These are phyloP conservation scores for Gnomoniopsis sp. DNA, from an alignment of 2,329 filamentous ascomycete genomes.

Conservation along the genomic window DNA sequence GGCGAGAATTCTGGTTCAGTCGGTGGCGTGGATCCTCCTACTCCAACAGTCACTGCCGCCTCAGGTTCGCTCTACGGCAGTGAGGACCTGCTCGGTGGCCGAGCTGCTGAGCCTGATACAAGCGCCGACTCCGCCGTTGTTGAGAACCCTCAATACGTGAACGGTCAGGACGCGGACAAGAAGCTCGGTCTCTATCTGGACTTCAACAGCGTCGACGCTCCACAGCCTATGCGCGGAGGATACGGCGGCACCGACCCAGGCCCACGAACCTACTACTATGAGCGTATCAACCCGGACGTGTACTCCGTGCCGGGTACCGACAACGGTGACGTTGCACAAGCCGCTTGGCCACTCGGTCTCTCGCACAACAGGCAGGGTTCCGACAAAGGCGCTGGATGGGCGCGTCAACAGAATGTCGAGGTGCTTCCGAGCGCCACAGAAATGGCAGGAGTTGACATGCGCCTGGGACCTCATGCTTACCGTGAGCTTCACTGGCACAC, in stretches of 20 bases:
- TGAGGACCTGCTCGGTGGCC: constrained; percentile 36
- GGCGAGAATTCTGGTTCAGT: constrained; percentile 40
- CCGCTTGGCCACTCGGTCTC: constrained; percentile 53
- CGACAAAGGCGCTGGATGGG: constrained; percentile 45
- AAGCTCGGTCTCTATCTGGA: constrained; percentile 51
- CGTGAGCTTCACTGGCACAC: constrained; percentile 64
- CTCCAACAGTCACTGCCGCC: constrained; percentile 33
- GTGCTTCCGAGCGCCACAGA: constrained; percentile 46
- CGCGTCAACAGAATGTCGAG: constrained; percentile 48
- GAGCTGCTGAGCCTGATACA: constrained; percentile 33
- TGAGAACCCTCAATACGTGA: constrained; percentile 36
- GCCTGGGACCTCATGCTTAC: constrained; percentile 53
- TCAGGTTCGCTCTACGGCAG: constrained; percentile 39
- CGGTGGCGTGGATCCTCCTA: constrained; percentile 36
- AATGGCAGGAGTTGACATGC: constrained; percentile 60
- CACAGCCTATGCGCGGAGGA: constrained; percentile 53
- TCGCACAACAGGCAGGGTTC: constrained; percentile 45
- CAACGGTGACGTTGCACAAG: constrained; percentile 41
- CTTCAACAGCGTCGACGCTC: constrained; percentile 47
- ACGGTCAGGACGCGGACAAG: constrained; percentile 47
- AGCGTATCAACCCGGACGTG: constrained; percentile 52
- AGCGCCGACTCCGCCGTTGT: constrained; percentile 37
- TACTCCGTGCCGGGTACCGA: constrained; percentile 54
- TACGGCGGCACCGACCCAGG: constrained; percentile 50
- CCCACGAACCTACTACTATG: constrained; percentile 41